Conservation (phyloP, 371 early-diverging fungal genomes). For the Actinomucor elegans region DNA sequence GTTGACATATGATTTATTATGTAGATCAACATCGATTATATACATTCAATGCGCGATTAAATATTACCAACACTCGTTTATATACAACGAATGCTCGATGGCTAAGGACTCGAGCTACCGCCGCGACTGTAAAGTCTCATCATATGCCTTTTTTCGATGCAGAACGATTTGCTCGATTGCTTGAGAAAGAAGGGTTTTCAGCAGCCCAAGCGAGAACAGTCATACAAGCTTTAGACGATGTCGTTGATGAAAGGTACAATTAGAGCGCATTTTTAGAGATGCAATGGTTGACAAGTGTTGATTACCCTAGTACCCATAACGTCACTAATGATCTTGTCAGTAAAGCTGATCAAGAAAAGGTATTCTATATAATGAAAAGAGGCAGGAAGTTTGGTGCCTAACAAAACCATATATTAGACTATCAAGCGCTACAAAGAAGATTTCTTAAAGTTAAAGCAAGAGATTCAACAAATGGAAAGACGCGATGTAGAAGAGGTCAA, state of each 20-base stretch:
- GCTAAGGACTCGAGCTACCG: conserved; percentile 18
- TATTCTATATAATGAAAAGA: conserved; percentile 28
- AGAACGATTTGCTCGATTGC: conserved; percentile 68
- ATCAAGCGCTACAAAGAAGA: conserved; percentile 85
- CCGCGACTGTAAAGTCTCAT: background rate
- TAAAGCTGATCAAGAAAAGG: conserved; percentile 83
- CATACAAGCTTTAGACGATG: conserved; percentile 75
- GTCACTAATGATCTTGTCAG: conserved; percentile 70
- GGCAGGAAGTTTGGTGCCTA: background rate
- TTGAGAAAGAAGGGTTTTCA: conserved; percentile 79
- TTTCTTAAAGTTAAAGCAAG: conserved; percentile 83
- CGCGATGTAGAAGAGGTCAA: conserved; percentile 87
- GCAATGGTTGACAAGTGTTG: background rate
- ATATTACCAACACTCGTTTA: too few species aligned
- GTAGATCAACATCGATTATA: too few species aligned
- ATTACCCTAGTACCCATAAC: conserved; percentile 50
- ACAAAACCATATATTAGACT: conserved; percentile 39
- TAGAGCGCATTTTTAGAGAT: background rate
- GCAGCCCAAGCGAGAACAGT: conserved; percentile 74
- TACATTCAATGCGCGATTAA: too few species aligned
- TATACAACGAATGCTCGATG: conserved; percentile 9
- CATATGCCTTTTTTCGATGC: conserved; percentile 68
- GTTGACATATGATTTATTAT: too few species aligned
- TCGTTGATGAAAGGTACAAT: conserved; percentile 74
- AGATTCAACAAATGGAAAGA: conserved; percentile 86